These are phyloP conservation scores for Ustilago nuda DNA, from an alignment of 1,284 basidiomycete species.

Conservation along the genomic window DNA sequence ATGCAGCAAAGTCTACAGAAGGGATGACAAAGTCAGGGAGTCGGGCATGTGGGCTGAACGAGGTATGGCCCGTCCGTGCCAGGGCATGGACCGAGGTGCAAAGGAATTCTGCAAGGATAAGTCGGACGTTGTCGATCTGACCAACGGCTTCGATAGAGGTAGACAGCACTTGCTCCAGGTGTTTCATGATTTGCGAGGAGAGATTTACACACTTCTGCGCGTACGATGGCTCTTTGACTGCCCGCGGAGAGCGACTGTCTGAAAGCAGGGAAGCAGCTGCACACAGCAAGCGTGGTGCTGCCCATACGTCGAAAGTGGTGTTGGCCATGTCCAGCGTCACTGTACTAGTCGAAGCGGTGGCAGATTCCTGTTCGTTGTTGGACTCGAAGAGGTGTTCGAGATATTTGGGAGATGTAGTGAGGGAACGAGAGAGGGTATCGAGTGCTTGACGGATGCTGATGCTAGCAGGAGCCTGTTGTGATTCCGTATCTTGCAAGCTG, in stretches of 20 bases:
- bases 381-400: slow-evolving; percentile 46
- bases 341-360: slow-evolving; percentile 22
- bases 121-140: slow-evolving; percentile 51
- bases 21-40: slow-evolving; percentile 43
- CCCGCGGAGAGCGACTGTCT: slow-evolving; percentile 9
- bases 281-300: slow-evolving; percentile 51
- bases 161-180: slow-evolving; percentile 25
- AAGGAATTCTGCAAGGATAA: slow-evolving; percentile 38
- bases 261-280: slow-evolving; percentile 35
- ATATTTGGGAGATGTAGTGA: slow-evolving; percentile 42
- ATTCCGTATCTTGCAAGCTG: slow-evolving; percentile 2
- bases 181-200: slow-evolving; percentile 18
- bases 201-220: slow-evolving; percentile 15
- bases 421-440: slow-evolving; percentile 32
- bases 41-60: slow-evolving; percentile 27
- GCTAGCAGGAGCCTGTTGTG: slow-evolving; percentile 2
- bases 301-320: slow-evolving; percentile 60
- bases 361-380: slow-evolving; percentile 2
- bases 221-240: not conserved
- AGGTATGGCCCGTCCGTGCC: slow-evolving; percentile 33
- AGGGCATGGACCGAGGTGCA: slow-evolving; percentile 44
- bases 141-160: slow-evolving; percentile 35
- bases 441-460: slow-evolving; percentile 35
- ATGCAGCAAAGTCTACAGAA: not conserved
- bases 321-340: slow-evolving; percentile 38